A percentile compares a stretch with the other conserved stretches of the same genome.
These are phyloP conservation scores for Rhizopogon sp. DNA, from an alignment of 768 basidiomycete species.

Conservation along the genomic window DNA sequence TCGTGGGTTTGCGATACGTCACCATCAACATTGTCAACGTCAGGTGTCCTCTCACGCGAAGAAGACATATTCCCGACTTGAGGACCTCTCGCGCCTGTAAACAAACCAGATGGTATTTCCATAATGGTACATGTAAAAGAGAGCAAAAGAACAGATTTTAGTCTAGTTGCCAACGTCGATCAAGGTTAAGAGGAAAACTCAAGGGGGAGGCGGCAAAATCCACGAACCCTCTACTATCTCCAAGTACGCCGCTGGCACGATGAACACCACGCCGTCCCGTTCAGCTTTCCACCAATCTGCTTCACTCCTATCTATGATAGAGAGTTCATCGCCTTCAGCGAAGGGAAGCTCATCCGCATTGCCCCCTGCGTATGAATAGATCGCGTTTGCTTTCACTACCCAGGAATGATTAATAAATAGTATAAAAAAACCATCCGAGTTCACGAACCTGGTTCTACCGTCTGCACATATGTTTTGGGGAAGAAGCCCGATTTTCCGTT, in stretches of 20 bases:
- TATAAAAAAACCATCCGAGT: constrained; percentile 2
- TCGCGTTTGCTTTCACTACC: constrained; percentile 66
- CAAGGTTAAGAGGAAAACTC: constrained; percentile 48
- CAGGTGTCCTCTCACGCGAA: background rate
- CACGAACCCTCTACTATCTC: constrained; percentile 90
- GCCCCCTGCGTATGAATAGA: constrained; percentile 70
- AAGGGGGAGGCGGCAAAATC: constrained; percentile 41
- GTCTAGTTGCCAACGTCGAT: constrained; percentile 55
- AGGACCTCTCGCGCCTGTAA: background rate
- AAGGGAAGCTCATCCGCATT: constrained; percentile 85
- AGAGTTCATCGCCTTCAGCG: constrained; percentile 70
- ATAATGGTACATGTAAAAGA: constrained; percentile 37
- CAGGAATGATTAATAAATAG: background rate
- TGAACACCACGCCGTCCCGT: constrained; percentile 76
- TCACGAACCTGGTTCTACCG: constrained; percentile 52
- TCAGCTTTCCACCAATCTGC: constrained; percentile 97
- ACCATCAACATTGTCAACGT: background rate
- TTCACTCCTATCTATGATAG: constrained; percentile 79
- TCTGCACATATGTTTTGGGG: constrained; percentile 84
- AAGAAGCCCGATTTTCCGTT: constrained; percentile 78
- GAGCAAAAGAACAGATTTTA: constrained; percentile 65
- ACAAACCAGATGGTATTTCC: constrained; percentile 6
- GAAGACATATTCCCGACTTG: background rate
- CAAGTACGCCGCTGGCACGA: constrained; percentile 90
- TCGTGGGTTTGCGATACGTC: background rate